Base-by-base conservation (phyloP, 768 basidiomycete species). In the Phanerodontia chrysosporium region DNA sequence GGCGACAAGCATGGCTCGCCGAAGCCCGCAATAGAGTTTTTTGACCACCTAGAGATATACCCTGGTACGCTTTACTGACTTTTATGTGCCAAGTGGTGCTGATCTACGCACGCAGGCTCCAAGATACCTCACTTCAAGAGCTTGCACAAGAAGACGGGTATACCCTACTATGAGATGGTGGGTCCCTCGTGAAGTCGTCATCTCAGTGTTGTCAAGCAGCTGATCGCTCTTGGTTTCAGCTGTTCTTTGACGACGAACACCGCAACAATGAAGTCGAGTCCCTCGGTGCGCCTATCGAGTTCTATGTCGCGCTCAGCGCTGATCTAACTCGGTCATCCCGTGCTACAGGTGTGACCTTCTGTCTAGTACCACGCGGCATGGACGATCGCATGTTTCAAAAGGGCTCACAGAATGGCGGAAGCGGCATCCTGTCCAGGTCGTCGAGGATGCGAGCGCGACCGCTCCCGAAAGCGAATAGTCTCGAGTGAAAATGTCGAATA, bases 61-160 rank as follows among this genome's bases (percentile, higher is more conserved):
- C 87, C 87, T 25, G 85, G 84, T 83, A 61, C 22, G 69, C 66
- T 44, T 52, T 28, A 51, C 24, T 29, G 14, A n/a, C 48, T 24
- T 21, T 46, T 48, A 24, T 22, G 22, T 16, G 35, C 7, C 25
- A 36, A 46, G 18, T 39, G 29, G 2, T 13, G 46, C 6, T 22
- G 12, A 45, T 51, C 18, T 28, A 39, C 12, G n/a, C 42, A 22
- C 39, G 18, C 32, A 85, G 87, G 89, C 16, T 91, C 91, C 24
- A 95, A 95, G 74, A 74, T 92, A 18, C 79, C 80, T 3, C 92
- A 95, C 67, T 95, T 95, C 75, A 84, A 81, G 68, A 78, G 81
- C 48, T 66, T 95, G 32, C 79, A 81, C 63, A 63, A 75, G 55
- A 78, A 80, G 67, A 84, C 83, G 0, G 78, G 78, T 1, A 76